Conservation (phyloP, 495 filamentous ascomycete species). For the Bacidia rubella region DNA sequence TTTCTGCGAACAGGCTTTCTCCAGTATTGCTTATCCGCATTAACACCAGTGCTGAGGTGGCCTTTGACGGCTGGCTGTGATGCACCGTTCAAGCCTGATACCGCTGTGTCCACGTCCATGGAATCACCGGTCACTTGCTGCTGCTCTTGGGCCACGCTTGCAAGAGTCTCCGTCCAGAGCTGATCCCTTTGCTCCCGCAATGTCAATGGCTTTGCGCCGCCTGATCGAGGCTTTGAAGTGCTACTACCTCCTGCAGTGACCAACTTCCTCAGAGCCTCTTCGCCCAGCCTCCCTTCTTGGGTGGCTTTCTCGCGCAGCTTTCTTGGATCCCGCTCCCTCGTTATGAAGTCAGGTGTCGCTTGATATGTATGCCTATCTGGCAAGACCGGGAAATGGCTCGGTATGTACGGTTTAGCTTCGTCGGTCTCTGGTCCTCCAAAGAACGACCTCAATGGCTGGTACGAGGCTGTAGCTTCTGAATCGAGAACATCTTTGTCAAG, state of each 20-base stretch:
- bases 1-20: constrained; percentile 7
- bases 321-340: constrained; percentile 53
- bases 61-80: background rate
- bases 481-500: constrained; percentile 37
- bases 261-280: constrained; percentile 58
- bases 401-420: constrained; percentile 40
- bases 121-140: background rate
- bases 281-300: constrained; percentile 57
- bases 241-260: constrained; percentile 33
- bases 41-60: constrained; percentile 15
- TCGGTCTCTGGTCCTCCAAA: constrained; percentile 41
- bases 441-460: constrained; percentile 10
- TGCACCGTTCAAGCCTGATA: constrained; percentile 12
- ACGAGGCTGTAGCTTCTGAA: constrained; percentile 19
- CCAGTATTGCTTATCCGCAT: constrained; percentile 18
- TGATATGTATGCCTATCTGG: constrained; percentile 64
- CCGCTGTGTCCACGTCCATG: constrained; percentile 6
- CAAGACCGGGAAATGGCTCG: constrained; percentile 53
- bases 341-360: constrained; percentile 49
- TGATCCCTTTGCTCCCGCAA: constrained; percentile 9
- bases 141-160: constrained; percentile 8
- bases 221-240: background rate
- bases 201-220: background rate
- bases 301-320: constrained; percentile 61
- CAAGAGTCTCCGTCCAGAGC: constrained; percentile 17